Conservation (phyloP, 2,329 filamentous ascomycete species). For the Cladosporium velox region DNA sequence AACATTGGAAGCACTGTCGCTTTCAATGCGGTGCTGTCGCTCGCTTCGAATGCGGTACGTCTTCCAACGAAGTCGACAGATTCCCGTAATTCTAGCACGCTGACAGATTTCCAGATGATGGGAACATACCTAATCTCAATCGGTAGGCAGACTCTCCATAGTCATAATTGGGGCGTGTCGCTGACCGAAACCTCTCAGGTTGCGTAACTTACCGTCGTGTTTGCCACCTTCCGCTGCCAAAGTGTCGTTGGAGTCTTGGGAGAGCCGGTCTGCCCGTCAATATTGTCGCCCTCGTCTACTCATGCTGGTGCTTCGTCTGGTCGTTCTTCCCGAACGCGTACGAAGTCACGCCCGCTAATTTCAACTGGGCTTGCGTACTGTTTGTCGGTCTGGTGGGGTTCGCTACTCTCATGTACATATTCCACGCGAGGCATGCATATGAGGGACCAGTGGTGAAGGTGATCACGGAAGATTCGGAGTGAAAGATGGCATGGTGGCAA, state of each 20-base stretch:
- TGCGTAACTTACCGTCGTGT: constrained; percentile 43
- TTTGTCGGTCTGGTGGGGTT: constrained; percentile 35
- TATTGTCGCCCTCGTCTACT: constrained; percentile 39
- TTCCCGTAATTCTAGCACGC: not conserved
- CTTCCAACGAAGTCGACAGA: not conserved
- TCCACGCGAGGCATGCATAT: constrained; percentile 21
- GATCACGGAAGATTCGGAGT: constrained; percentile 14
- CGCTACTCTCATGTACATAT: constrained; percentile 24
- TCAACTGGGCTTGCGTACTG: constrained; percentile 56
- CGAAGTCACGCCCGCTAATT: constrained; percentile 41
- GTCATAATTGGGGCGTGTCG: not conserved
- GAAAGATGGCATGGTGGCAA: not conserved
- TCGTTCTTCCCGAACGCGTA: constrained; percentile 45
- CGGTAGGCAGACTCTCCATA: constrained; percentile 18
- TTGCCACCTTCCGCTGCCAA: constrained; percentile 38
- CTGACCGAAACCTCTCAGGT: not conserved
- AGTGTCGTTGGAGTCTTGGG: constrained; percentile 42
- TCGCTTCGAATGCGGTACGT: constrained; percentile 39
- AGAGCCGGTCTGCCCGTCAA: constrained; percentile 42
- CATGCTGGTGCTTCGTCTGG: constrained; percentile 42
- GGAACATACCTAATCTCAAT: constrained; percentile 45
- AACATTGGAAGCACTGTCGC: constrained; percentile 41
- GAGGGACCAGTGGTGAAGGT: constrained; percentile 26
- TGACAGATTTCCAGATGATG: constrained; percentile 34
- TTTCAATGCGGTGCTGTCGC: constrained; percentile 46